Base-by-base conservation (phyloP, 75 land plant genomes). In the Picea sitchensis region DNA sequence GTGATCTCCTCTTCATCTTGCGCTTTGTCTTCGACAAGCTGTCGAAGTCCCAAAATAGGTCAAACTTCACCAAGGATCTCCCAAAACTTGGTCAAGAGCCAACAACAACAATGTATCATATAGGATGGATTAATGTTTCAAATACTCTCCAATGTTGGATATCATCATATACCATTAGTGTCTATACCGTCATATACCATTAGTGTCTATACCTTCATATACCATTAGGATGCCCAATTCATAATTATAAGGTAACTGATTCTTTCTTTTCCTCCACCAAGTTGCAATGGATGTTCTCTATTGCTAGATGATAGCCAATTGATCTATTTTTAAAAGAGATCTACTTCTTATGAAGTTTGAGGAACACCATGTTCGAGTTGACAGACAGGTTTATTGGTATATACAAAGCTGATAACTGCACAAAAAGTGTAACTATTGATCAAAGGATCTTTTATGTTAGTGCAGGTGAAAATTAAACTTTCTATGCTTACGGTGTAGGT, bases 351-450 rank as follows among this genome's bases (percentile, higher is more conserved):
- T 90, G 81, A 90, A 96, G 99, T 84, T 85, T 96, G 20, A 85
- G 99, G 67, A 95, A 96, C 84, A 94, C 94, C 83, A 96, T 96
- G 99, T 96, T 96, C 73, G 99, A 96, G 80, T 84, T 96, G 38
- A 98, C 99, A 12, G 99, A 96, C 81, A 84, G 98, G 68, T 87
- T 96, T 56, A 92, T 96, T 64, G 99, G 99, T 34, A 96, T 96
- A 14, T 96, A 96, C 86, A 96, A 96, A 81, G 94, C 99, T 51
- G 93, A 94, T 73, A 96, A 96, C 76, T 96, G 99, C 94, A 96
- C 99, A 0, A 96, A 96, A 82, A 96, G 99, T 83, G 91, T 96
- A 36, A 89, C 98, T 58, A 96, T 96, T 75, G 85, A 96, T 76
- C 99, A 98, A 3, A 86, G 88, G 31, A 91, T 95, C 81, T 96